Percentiles rank a stretch among this genome's conserved stretches.
These are phyloP conservation scores for Pelargonium fulgidum DNA, from an alignment of 441 rosid genomes.

Conservation along the genomic window DNA sequence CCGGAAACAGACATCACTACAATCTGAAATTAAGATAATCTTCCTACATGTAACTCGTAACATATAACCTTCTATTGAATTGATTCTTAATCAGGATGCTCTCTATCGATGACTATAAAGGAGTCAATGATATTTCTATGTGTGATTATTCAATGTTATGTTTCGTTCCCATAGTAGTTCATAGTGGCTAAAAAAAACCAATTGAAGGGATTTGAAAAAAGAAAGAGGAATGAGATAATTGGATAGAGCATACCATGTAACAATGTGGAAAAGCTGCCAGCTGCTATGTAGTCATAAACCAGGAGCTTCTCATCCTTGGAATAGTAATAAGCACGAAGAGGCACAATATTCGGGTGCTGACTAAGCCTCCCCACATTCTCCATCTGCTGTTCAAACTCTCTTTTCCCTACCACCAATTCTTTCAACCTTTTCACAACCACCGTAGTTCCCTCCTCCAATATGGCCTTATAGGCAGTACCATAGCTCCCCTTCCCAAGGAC, in stretches of 20 bases:
- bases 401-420: slow-evolving; percentile 55
- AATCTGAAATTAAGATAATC: not conserved
- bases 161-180: not conserved
- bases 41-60: not conserved
- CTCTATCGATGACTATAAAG: not conserved
- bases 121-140: not conserved
- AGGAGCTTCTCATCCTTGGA: slow-evolving; percentile 73
- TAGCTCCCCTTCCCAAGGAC: slow-evolving; percentile 70
- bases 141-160: not conserved
- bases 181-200: not conserved
- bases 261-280: slow-evolving; percentile 52
- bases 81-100: not conserved
- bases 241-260: slow-evolving; percentile 46
- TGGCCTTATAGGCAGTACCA: slow-evolving; percentile 71
- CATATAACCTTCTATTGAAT: not conserved
- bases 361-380: slow-evolving; percentile 53
- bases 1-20: not conserved
- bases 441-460: slow-evolving; percentile 63
- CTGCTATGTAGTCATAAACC: slow-evolving; percentile 51
- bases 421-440: slow-evolving; percentile 71
- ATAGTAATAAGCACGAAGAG: slow-evolving; percentile 68
- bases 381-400: slow-evolving; percentile 73
- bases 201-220: not conserved
- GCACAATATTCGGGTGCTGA: slow-evolving; percentile 51
- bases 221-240: slow-evolving; percentile 4